A percentile compares a stretch with the other conserved stretches of the same genome.
Evolutionary conservation across 2,329 filamentous ascomycete species (phyloP).

Genomic region (Sclerotinia sclerotiorum): DNA sequence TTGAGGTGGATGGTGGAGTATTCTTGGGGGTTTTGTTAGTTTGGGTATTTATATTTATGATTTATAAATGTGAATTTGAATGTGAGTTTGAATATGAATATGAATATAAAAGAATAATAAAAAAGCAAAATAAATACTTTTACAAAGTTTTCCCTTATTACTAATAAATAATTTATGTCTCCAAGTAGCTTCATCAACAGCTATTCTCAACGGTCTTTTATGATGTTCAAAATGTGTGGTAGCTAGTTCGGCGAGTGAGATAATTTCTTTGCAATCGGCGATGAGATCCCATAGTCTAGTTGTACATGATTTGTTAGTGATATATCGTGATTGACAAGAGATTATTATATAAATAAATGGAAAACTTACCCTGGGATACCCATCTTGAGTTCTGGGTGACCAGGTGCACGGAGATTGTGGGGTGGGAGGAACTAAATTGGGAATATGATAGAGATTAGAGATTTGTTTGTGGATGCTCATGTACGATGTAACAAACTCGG

Average conservation of each 20-base stretch:
- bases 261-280: constrained; percentile 16
- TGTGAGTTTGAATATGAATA: no score
- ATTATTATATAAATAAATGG: neutral
- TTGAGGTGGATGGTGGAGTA: constrained; percentile 1
- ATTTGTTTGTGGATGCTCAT: neutral
- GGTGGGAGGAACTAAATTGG: neutral
- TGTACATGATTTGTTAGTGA: neutral
- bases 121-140: no score
- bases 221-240: constrained; percentile 69
- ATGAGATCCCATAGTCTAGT: constrained; percentile 24
- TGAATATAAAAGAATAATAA: no score
- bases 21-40: neutral
- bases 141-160: neutral
- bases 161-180: constrained; percentile 52
- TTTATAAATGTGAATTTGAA: no score
- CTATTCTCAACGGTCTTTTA: constrained; percentile 72
- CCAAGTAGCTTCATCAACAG: constrained; percentile 95
- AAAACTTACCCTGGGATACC: constrained; percentile 10
- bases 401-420: constrained; percentile 3
- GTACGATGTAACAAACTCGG: no score
- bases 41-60: no score
- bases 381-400: neutral
- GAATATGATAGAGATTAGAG: neutral
- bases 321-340: neutral
- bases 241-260: constrained; percentile 50